These are phyloP conservation scores for Phylloporus sp. DNA, from an alignment of 1,284 basidiomycete genomes.

Conservation along the genomic window DNA sequence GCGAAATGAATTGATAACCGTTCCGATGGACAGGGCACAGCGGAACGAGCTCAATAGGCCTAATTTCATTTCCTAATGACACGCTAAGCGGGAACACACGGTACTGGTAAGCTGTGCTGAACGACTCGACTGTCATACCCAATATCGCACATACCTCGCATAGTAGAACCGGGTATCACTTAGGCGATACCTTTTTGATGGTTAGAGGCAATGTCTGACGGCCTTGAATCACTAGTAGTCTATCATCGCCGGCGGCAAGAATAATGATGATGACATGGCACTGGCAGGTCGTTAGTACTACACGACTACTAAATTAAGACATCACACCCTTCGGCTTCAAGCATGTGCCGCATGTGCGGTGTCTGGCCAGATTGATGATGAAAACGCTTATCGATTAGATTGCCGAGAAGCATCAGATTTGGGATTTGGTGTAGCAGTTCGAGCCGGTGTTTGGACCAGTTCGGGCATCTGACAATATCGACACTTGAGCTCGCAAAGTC, in stretches of 20 bases:
- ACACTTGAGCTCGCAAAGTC: no score
- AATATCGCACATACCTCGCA: not conserved
- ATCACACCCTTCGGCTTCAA: not conserved
- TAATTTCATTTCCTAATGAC: not conserved
- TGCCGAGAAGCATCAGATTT: not conserved
- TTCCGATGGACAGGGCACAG: not conserved
- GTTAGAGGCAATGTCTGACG: not conserved
- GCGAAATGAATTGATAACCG: not conserved
- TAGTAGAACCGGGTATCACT: not conserved
- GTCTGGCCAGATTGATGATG: not conserved
- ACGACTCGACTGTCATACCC: not conserved
- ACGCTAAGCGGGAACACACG: not conserved
- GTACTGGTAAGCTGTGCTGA: not conserved
- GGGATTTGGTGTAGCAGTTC: not conserved
- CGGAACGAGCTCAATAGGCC: not conserved
- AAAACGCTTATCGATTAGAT: not conserved
- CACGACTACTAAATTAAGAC: not conserved
- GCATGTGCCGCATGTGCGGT: not conserved
- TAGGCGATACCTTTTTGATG: not conserved
- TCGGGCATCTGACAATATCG: not conserved
- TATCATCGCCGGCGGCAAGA: not conserved
- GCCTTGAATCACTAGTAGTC: not conserved
- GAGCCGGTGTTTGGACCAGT: not conserved
- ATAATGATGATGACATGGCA: not conserved
- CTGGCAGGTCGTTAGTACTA: not conserved